Percentiles rank a stretch among this genome's conserved stretches.
phyloP scores from a whole-genome alignment of 306 rosid species.

The Dryas alaskensis region DNA sequence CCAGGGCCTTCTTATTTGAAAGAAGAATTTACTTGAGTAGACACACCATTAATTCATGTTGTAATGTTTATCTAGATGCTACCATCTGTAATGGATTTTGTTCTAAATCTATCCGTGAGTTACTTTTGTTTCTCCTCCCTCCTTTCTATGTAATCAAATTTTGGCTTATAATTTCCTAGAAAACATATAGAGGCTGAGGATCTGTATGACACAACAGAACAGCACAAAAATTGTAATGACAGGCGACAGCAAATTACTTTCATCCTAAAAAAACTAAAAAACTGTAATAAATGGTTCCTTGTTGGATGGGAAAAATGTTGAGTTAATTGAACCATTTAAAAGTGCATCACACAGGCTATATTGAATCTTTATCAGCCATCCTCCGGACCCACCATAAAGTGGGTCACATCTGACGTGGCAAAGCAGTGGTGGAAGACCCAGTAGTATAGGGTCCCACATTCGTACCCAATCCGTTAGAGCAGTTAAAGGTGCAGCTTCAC shows the following conservation, averaged over 20 bases:
- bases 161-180: too few species aligned
- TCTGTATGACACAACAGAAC: too few species aligned
- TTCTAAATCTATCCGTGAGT: neutral
- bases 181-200: too few species aligned
- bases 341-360: neutral
- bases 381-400: constrained; percentile 3
- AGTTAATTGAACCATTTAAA: too few species aligned
- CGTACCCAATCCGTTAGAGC: constrained; percentile 59
- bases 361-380: constrained; percentile 1
- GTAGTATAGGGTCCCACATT: constrained; percentile 5
- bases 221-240: too few species aligned
- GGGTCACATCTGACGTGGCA: constrained; percentile 20
- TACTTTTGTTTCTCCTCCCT: neutral
- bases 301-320: too few species aligned
- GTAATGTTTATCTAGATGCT: constrained; percentile 13
- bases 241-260: too few species aligned
- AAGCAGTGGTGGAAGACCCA: neutral
- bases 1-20: constrained; percentile 69
- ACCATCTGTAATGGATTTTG: neutral
- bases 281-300: too few species aligned
- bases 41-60: constrained; percentile 5
- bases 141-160: neutral
- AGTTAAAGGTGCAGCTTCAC: constrained; percentile 68
- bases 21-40: constrained; percentile 46
- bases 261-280: too few species aligned